Evolutionary conservation across 139 green algal species (phyloP).

Genomic region (Coccomyxa sp.): DNA sequence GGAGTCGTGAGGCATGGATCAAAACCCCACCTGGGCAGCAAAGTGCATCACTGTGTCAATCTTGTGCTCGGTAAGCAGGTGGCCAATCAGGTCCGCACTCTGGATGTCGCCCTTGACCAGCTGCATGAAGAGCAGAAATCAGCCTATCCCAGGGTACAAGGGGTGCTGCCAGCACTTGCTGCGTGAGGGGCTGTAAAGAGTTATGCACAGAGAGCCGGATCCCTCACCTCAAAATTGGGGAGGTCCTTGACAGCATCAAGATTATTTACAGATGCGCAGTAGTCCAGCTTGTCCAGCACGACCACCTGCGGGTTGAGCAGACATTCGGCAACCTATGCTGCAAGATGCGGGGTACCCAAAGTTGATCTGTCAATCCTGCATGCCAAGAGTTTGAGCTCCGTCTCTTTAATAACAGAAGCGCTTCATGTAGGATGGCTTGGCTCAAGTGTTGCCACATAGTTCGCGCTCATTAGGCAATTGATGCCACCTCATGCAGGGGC

Average conservation of each 20-base stretch:
- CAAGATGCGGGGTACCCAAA: no score
- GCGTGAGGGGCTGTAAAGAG: no score
- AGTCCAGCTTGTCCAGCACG: conserved; percentile 96
- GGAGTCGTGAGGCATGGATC: background rate
- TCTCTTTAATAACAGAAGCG: no score
- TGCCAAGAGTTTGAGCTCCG: no score
- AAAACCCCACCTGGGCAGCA: conserved; percentile 66
- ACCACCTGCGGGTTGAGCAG: conserved; percentile 57
- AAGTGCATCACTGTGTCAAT: conserved; percentile 99
- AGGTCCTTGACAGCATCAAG: conserved; percentile 42
- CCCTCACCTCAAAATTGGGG: conserved; percentile 82
- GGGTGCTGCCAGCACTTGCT: no score
- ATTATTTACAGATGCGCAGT: conserved; percentile 88
- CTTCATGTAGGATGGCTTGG: no score
- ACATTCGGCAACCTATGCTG: background rate
- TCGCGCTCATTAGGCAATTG: background rate
- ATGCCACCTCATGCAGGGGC: no score
- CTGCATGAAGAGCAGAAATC: conserved; percentile 25
- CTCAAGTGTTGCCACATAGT: no score
- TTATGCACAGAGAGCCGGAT: no score
- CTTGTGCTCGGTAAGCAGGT: conserved; percentile 77
- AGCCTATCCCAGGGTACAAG: no score
- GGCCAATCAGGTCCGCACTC: conserved; percentile 83
- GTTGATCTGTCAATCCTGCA: no score
- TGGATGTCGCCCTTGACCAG: conserved; percentile 96